Evolutionary conservation across 768 basidiomycete species (phyloP), one percentile per base, ranked within the genome.

Genomic region (Boletus vinaceobasis): DNA sequence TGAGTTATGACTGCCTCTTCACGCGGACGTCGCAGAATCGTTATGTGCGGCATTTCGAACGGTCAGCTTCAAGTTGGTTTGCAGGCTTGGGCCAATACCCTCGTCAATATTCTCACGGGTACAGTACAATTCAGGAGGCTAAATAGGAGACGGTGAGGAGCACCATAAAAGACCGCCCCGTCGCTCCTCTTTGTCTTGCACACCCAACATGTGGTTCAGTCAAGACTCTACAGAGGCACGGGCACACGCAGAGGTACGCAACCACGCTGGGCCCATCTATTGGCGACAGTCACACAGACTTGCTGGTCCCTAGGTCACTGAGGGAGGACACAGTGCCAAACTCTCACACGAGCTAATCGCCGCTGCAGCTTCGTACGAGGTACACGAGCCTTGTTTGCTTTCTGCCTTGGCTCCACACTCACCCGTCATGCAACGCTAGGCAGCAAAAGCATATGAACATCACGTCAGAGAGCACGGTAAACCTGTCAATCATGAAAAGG

Each of bases 1-100:
- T 92, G 92, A 0, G 90, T 89, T 3, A 88, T 67, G 13, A 82
- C 80, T 1, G 86, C 87, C 66, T 93, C 91, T 5, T 82, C 77
- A 40, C 77, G 76, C 15, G 87, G 79, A 50, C 90, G 77, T 61
- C 90, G 93, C 21, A 84, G 74, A 37, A 93, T 86, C 4, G 83
- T 84, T 35, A 93, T 92, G 52, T 84, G 73, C 35, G 72, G 71
- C 80, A 82, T 82, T 15, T 48, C 11, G 43, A 43, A 3, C 32
- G n/a, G n/a, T 5, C 7, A 17, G 36, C 17, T 4, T 17, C 3
- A 5, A 17, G 15, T 6, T 37, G 14, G 11, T 33, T 33, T 10
- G 15, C 9, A 27, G 23, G 15, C 5, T 10, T 2, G 17, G 29
- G 17, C 17, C 4, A 26, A 14, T 26, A 8, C 8, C 14, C 4